Conservation (phyloP, 164 flowering plant species). For the Magnolia sinica region DNA sequence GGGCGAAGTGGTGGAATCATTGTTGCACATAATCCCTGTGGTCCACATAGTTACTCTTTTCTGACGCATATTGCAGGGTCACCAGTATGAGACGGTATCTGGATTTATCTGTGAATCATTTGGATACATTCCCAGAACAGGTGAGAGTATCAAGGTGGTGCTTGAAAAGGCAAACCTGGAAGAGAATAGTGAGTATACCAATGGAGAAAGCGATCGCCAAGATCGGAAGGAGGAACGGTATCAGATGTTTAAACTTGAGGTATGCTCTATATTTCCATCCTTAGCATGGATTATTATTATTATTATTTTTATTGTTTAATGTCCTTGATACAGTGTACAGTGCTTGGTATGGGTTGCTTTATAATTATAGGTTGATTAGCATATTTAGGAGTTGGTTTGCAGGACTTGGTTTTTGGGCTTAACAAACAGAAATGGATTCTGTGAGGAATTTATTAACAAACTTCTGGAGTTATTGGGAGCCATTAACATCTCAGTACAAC, state of each 20-base stretch:
- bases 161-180: conserved; percentile 70
- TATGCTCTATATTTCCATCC: conserved; percentile 24
- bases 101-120: conserved; percentile 93
- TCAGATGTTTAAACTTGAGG: conserved; percentile 87
- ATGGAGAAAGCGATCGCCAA: conserved; percentile 48
- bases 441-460: no score
- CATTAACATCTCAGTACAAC: no score
- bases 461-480: no score
- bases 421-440: background rate
- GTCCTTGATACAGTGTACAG: background rate
- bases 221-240: conserved; percentile 58
- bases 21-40: background rate
- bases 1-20: background rate
- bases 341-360: background rate
- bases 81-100: conserved; percentile 96
- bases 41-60: background rate
- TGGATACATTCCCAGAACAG: conserved; percentile 97
- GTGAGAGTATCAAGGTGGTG: conserved; percentile 81
- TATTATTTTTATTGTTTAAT: no score
- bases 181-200: conserved; percentile 48
- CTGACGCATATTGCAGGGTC: conserved; percentile 51
- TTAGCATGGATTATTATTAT: background rate
- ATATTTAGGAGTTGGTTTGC: background rate
- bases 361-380: background rate
- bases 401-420: background rate